Evolutionary conservation across 371 early-diverging fungal species (phyloP).

Genomic region (Mucor irregularis): DNA sequence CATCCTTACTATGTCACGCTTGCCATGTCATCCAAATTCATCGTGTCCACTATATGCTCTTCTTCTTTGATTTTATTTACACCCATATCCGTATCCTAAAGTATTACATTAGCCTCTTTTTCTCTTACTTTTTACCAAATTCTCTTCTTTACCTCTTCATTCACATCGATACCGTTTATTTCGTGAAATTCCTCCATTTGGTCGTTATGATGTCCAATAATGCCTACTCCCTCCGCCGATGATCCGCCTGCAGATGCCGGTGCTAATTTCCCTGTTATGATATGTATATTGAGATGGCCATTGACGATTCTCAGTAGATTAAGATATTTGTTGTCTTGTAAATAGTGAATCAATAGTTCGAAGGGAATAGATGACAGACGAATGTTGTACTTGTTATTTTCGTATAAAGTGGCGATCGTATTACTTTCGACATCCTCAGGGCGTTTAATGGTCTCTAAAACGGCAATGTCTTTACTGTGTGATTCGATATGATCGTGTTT

Average conservation of each 20-base stretch:
- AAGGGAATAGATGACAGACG: constrained; percentile 90
- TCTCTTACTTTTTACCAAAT: background rate
- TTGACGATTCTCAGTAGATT: constrained; percentile 93
- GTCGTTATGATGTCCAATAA: constrained; percentile 23
- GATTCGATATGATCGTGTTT: constrained; percentile 73
- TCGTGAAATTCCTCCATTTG: constrained; percentile 11
- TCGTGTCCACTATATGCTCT: constrained; percentile 1
- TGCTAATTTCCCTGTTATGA: constrained; percentile 19
- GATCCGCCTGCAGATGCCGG: constrained; percentile 25
- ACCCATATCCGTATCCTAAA: background rate
- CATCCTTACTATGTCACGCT: constrained; percentile 60
- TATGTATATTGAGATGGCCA: constrained; percentile 87
- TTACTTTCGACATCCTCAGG: constrained; percentile 82
- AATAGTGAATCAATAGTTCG: constrained; percentile 90
- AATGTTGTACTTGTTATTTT: constrained; percentile 86
- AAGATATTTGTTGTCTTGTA: constrained; percentile 90
- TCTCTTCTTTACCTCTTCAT: background rate
- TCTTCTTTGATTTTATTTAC: constrained; percentile 7
- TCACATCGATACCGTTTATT: background rate
- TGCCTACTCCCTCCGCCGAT: constrained; percentile 25
- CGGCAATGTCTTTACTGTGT: constrained; percentile 70
- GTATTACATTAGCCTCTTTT: background rate
- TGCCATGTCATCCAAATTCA: constrained; percentile 50
- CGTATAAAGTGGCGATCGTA: constrained; percentile 77
- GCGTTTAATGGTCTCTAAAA: constrained; percentile 67